Percentiles rank a stretch among this genome's conserved stretches.
Conservation (phyloP, 371 early-diverging fungal genomes). For the Actinomortierella ambigua region DNA sequence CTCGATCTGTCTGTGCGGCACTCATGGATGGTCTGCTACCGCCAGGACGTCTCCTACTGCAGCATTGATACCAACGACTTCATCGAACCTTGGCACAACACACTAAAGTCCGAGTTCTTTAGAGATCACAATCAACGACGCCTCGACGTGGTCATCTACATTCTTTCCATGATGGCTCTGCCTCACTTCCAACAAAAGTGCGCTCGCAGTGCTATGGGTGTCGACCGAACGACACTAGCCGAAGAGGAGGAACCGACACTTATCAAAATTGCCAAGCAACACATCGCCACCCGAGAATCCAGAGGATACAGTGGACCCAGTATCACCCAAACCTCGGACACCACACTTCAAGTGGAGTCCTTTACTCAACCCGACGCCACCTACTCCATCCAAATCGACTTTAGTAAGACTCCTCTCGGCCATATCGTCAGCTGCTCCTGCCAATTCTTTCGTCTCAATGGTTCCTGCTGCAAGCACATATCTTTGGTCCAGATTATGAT, state of each 20-base stretch:
- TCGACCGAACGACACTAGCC: slow-evolving; percentile 10
- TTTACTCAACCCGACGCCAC: too few relatives aligned
- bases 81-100: slow-evolving; percentile 20
- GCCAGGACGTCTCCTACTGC: slow-evolving; percentile 14
- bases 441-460: too few relatives aligned
- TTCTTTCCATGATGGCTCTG: slow-evolving; percentile 10
- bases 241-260: slow-evolving; percentile 2
- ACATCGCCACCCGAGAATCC: not conserved
- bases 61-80: slow-evolving; percentile 19
- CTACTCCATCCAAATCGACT: too few relatives aligned
- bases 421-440: too few relatives aligned
- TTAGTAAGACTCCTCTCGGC: too few relatives aligned
- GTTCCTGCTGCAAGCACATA: too few relatives aligned
- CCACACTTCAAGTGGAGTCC: too few relatives aligned
- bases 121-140: slow-evolving; percentile 16
- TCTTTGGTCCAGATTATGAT: too few relatives aligned
- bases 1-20: not conserved
- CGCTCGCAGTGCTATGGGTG: slow-evolving; percentile 7
- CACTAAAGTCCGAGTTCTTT: slow-evolving; percentile 18
- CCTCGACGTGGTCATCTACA: slow-evolving; percentile 17
- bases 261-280: not conserved
- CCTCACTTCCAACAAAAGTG: slow-evolving; percentile 22
- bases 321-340: too few relatives aligned
- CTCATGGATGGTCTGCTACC: slow-evolving; percentile 22
- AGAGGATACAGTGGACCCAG: not conserved